phyloP scores from a whole-genome alignment of 768 basidiomycete genomes.

The Mycena belliarum region DNA sequence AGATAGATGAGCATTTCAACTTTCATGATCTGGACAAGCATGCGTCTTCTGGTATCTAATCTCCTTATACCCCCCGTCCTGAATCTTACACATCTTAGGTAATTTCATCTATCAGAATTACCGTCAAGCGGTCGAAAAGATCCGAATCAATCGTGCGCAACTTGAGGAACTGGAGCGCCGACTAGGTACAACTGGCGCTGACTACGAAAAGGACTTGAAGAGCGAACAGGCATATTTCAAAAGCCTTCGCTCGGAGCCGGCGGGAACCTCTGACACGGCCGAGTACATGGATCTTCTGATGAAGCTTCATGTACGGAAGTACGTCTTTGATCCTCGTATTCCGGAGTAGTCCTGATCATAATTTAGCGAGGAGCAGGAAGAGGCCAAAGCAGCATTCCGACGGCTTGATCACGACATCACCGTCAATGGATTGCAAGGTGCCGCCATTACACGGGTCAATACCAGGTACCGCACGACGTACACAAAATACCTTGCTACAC shows the following conservation, averaged over 20 bases:
- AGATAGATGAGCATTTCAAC: constrained; percentile 24
- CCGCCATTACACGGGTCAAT: neutral
- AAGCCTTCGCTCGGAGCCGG: neutral
- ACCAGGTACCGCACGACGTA: neutral
- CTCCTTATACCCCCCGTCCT: neutral
- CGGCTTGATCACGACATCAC: constrained; percentile 1
- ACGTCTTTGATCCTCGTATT: neutral
- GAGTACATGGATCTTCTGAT: constrained; percentile 1
- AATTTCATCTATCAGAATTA: constrained; percentile 10
- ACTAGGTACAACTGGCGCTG: neutral
- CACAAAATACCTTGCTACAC: neutral
- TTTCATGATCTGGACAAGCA: constrained; percentile 26
- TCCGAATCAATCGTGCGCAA: neutral
- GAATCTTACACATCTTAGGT: too few species aligned
- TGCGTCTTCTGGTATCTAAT: constrained; percentile 9
- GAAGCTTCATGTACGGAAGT: neutral
- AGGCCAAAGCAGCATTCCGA: neutral
- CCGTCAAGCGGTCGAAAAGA: constrained; percentile 3
- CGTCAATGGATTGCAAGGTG: neutral
- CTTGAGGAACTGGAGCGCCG: neutral
- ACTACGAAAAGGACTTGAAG: neutral
- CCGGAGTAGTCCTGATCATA: neutral
- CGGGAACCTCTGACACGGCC: neutral
- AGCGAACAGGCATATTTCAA: neutral
- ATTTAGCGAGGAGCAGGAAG: neutral